Evolutionary conservation across 495 filamentous ascomycete species (phyloP), one percentile per base, ranked within the genome.

Genomic region (Sphaerosporella brunnea): DNA sequence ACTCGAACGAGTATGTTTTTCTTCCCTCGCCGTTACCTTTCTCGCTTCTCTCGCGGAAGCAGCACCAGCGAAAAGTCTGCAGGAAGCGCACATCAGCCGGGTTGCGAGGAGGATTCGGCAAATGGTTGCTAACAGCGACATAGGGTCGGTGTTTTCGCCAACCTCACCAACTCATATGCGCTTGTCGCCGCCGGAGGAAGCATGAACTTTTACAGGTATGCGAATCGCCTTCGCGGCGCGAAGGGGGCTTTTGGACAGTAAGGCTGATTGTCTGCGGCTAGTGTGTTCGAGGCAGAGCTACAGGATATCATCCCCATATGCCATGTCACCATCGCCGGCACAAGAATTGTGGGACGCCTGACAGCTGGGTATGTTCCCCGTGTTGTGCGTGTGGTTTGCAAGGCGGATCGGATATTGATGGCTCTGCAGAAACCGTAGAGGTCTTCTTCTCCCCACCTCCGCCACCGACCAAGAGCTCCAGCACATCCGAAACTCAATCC

Each of bases 381-480:
- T n/a, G n/a, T n/a, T n/a, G n/a, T n/a, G n/a, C n/a, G n/a, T n/a
- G n/a, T n/a, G n/a, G n/a, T n/a, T n/a, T n/a, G n/a, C n/a, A n/a
- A n/a, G n/a, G n/a, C n/a, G n/a, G n/a, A n/a, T n/a, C n/a, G n/a
- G n/a, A n/a, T n/a, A n/a, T n/a, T n/a, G n/a, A n/a, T n/a, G n/a
- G 45, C n/a, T n/a, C n/a, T n/a, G n/a, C 43, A 84, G 88, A 52
- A 97, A 97, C 73, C 80, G 83, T 52, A 88, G 94, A 64, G 90
- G 90, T 55, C 81, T 97, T 36, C 78, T 97, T 52, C 86, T 97
- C 44, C 90, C 90, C 20, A 96, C 90, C 10, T 80, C 78, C 26
- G 96, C 90, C 46, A 94, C 88, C 55, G 90, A 97, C 67, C 92
- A 97, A 70, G 90, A 97, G 69, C 72, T 97, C 43, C 85, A 93